A percentile compares a stretch with the other conserved stretches of the same genome.
These are phyloP conservation scores for Schizochytrium sp. DNA, from an alignment of 108 stramenopile genomes.

Conservation along the genomic window DNA sequence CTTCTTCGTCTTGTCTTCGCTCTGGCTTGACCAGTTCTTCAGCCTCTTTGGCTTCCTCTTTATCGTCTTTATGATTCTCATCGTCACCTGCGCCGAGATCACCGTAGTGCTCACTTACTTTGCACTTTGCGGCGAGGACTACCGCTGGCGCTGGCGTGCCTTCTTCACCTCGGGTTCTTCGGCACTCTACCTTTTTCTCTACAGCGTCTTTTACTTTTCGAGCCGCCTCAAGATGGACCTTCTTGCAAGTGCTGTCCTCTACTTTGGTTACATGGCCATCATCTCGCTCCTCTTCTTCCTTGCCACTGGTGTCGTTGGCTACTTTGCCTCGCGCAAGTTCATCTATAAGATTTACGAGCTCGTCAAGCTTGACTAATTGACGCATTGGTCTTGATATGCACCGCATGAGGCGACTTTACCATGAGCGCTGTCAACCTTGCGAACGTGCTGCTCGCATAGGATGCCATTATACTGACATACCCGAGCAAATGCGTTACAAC, in stretches of 20 bases:
- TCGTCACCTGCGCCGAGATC: constrained; percentile 91
- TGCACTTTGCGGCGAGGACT: constrained; percentile 94
- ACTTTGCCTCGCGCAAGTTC: constrained; percentile 72
- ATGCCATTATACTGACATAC: too few relatives aligned
- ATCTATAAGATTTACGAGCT: constrained; percentile 49
- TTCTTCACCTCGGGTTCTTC: constrained; percentile 77
- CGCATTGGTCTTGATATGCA: background rate
- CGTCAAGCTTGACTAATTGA: constrained; percentile 47
- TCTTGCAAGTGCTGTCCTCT: constrained; percentile 72
- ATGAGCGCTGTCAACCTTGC: too few relatives aligned
- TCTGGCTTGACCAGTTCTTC: constrained; percentile 95
- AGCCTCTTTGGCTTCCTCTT: constrained; percentile 96
- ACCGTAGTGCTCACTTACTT: constrained; percentile 95
- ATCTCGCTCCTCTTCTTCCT: constrained; percentile 80
- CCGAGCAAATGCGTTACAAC: too few relatives aligned
- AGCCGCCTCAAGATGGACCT: constrained; percentile 77
- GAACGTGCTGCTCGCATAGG: too few relatives aligned
- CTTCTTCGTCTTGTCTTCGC: constrained; percentile 86
- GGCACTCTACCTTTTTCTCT: constrained; percentile 87
- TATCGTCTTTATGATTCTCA: constrained; percentile 82
- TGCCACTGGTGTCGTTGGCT: constrained; percentile 85
- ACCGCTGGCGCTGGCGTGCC: constrained; percentile 99
- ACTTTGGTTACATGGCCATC: constrained; percentile 94
- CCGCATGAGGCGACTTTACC: too few relatives aligned
- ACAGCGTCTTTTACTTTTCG: constrained; percentile 77